Conservation (phyloP, 192 early-diverging fungal species). For the Linnemannia elongata region DNA sequence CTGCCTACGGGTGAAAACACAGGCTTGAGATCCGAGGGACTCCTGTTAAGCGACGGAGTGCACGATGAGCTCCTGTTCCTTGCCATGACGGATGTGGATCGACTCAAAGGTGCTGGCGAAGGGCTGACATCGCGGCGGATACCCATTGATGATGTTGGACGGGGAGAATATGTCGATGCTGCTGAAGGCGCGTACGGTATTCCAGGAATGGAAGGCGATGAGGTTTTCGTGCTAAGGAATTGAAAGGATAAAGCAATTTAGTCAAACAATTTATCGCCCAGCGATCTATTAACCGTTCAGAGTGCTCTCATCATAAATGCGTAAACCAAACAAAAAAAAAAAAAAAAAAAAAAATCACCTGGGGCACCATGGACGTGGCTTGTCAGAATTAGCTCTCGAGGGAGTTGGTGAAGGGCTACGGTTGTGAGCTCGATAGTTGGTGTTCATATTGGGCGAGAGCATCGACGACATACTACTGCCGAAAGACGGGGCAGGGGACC, state of each 20-base stretch:
- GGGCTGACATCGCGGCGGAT: conserved; percentile 17
- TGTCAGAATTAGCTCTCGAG: conserved; percentile 37
- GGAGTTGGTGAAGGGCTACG: conserved; percentile 34
- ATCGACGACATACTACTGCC: conserved; percentile 26
- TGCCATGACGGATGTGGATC: conserved; percentile 8
- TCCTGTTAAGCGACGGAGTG: conserved; percentile 23
- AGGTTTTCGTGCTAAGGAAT: conserved; percentile 31
- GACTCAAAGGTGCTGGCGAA: conserved; percentile 5
- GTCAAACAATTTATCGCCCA: neutral
- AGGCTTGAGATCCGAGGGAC: conserved; percentile 20
- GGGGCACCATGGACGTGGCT: conserved; percentile 53
- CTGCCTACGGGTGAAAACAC: conserved; percentile 41
- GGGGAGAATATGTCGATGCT: conserved; percentile 43
- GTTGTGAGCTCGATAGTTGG: conserved; percentile 25
- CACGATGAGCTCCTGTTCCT: conserved; percentile 39
- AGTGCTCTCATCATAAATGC: neutral
- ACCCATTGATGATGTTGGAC: conserved; percentile 28
- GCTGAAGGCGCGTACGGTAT: conserved; percentile 36
- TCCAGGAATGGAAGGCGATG: conserved; percentile 53
- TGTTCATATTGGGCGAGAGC: conserved; percentile 33
- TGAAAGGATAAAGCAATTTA: neutral
- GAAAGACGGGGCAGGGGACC: conserved; percentile 44
- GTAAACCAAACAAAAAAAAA: neutral
- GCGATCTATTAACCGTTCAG: neutral
- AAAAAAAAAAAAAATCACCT: conserved; percentile 21